Base-by-base conservation (phyloP, 805 yeast genomes). In the Teunomyces gatunensis region DNA sequence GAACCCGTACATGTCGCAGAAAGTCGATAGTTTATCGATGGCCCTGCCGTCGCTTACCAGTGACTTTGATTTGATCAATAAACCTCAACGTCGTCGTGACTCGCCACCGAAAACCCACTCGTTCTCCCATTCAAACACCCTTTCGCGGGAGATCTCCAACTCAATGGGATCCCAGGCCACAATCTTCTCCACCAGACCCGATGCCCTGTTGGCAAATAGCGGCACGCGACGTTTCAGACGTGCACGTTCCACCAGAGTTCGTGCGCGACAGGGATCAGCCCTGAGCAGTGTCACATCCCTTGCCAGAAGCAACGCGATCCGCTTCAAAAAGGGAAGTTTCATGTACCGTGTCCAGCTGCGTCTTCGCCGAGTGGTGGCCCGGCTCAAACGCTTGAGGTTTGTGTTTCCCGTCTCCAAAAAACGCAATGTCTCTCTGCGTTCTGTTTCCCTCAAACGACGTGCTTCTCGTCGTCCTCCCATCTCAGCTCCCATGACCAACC, bases 121-220 rank as follows among this genome's bases (percentile, higher is more conserved):
- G 12, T 27, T 18, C 37, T 18, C 39, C 5, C 39, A 17, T 23
- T 36, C 47, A 23, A 17, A 18, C 15, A 32, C 45, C 5, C 40
- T 47, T 5, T 51, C 59, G 5, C 47, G 66, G 21, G 68, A 64
- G 36, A 66, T 69, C 30, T 67, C 74, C 41, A 59, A 63, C 37
- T 65, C 70, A 45, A 64, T 67, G 72, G 75, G 69, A 4, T 70
- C 75, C 0, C 77, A 71, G 51, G 76, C 73, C 21, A 73, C 78
- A 0, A 72, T 72, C 30, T 72, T 72, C 51, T 69, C 75, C n/a
- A 72, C 76, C 7, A 56, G 74, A 48, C 58, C 53, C 9, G 40
- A 37, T 11, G 28, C 23, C 5, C 17, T 27, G 11, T 27, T 37
- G 12, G 13, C 25, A 23, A 37, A 37, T n/a, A 37, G 25, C 6